Conservation (phyloP, 2,329 filamentous ascomycete species). For the Fusarium pilosicola region DNA sequence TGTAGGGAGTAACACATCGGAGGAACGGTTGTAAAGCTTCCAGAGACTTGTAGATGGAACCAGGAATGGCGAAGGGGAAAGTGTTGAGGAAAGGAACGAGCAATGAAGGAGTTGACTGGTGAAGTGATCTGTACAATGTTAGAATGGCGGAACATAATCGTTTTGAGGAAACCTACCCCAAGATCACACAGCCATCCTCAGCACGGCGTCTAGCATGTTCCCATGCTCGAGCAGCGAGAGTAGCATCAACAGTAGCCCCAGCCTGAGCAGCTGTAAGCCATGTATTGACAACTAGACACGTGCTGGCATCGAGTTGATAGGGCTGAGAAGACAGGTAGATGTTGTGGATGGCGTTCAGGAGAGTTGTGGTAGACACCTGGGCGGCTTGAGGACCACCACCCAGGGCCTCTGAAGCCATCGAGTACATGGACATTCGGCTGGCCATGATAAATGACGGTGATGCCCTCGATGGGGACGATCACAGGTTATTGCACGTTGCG, state of each 20-base stretch:
- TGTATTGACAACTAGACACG: conserved; percentile 93
- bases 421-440: conserved; percentile 76
- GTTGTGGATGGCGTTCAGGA: conserved; percentile 91
- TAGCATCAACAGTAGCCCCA: conserved; percentile 79
- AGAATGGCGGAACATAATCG: background rate
- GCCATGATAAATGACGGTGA: conserved; percentile 59
- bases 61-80: conserved; percentile 82
- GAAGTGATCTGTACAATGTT: conserved; percentile 74
- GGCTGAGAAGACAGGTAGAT: conserved; percentile 84
- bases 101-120: conserved; percentile 87
- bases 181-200: conserved; percentile 91
- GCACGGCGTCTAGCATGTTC: conserved; percentile 94
- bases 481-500: conserved; percentile 41
- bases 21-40: conserved; percentile 87
- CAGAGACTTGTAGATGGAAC: conserved; percentile 79
- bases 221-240: conserved; percentile 86
- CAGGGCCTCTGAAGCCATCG: conserved; percentile 71
- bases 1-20: conserved; percentile 86
- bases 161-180: conserved; percentile 71
- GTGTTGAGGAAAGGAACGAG: conserved; percentile 82
- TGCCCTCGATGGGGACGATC: conserved; percentile 53
- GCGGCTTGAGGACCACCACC: conserved; percentile 73
- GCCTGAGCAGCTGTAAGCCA: conserved; percentile 85
- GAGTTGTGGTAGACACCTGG: conserved; percentile 90
- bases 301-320: conserved; percentile 89